Evolutionary conservation across 2,329 filamentous ascomycete genomes (phyloP), one percentile per base, ranked within the genome.

Genomic region (Hymenoscyphus salicellus): DNA sequence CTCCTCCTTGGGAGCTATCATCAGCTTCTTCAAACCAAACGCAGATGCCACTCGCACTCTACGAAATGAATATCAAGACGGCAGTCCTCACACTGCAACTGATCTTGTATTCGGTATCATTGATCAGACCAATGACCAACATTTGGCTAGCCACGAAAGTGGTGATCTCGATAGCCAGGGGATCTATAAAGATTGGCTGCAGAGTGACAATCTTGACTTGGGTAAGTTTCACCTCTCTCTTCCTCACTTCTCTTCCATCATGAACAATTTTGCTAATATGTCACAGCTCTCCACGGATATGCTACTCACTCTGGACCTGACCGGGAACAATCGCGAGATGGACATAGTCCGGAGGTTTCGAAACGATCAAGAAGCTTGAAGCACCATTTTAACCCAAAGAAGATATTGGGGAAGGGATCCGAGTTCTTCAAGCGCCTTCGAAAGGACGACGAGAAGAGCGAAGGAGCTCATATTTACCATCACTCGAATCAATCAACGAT

Each of bases 71-170:
- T 23, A 78, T 76, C 81, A 81, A 83, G 66, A 83, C 77, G 55
- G 82, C 78, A n/a, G 76, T 72, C 2, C 81, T 79, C 20, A 77
- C 78, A 5, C 75, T 75, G 16, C 80, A 79, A 57, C 79, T 79
- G 58, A 82, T 76, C 64, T 82, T 82, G 74, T 81, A 5, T 63
- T 66, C 41, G 62, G 64, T 2, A 16, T 64, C 10, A 26, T 14
- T 23, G 58, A 56, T 49, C 20, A 33, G 7, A 17, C 30, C 28
- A n/a, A 20, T 62, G 10, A 23, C 11, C 33, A 30, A 17, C 23
- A 6, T 57, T n/a, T 46, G 30, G 36, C 6, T 14, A 7, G 1
- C 20, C 16, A 14, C 30, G 28, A 63, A n/a, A 2, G 8, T 49
- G 28, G 14, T 20, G 17, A 59, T 38, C 28, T 32, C 30, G 33